Base-by-base conservation (phyloP, 495 filamentous ascomycete genomes). In the Bacidia rubella region DNA sequence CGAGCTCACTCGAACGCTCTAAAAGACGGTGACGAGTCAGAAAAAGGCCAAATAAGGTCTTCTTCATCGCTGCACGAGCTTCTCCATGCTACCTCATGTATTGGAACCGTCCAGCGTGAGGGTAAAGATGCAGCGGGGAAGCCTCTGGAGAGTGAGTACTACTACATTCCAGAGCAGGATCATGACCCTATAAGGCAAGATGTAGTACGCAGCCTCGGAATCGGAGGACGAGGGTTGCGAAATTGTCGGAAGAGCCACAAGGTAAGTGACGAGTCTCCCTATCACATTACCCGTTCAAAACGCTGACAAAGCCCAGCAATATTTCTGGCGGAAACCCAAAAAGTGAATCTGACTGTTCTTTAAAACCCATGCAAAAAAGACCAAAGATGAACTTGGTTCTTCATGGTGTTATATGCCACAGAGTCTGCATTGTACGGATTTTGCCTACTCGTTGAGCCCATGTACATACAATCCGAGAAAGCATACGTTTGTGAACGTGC, bases 91-190 rank as follows among this genome's bases (percentile, higher is more conserved):
- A 84, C 83, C 22, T 67, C 77, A 21, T 93, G 85, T 59, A 78
- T 96, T 47, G 92, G 92, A 26, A 80, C 90, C 61, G 93, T 98
- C 58, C 74, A 78, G 45, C 81, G 92, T 32, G 83, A 88, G 63
- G 92, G 92, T 62, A 98, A 96, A 65, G 92, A 98, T 69, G 92
- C 92, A 15, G 92, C 92, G 0, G 92, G 92, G 55, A 90, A 95
- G 71, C 74, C 81, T 5, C 77, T 98, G 10, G 90, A 98, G 72
- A 89, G 81, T 68, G 90, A 98, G 67, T 98, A 89, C 61, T 97
- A 96, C 64, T 98, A 98, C 63, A 76, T 96, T n/a, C 84, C 90
- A 2, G 92, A 98, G 64, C 74, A 79, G 62, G 92, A 98, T 64
- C 72, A 70, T 1, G 86, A 98, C 58, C 73, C 77, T n/a, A 77